Base-by-base conservation (phyloP, 2,329 filamentous ascomycete genomes). In the Remersonia thermophila region DNA sequence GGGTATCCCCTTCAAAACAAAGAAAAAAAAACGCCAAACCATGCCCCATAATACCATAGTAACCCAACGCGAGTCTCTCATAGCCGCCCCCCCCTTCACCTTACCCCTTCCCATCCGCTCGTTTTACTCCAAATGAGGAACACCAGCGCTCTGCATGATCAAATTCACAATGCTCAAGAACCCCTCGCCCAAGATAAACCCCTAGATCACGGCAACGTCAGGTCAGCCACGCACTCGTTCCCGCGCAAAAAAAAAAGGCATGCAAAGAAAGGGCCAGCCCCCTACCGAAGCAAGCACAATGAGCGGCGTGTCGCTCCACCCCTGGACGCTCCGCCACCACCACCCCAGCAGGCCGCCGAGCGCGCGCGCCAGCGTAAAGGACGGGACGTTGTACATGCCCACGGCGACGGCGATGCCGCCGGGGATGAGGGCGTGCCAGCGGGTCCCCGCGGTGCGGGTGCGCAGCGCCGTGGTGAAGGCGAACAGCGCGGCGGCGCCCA, bases 301-400 rank as follows among this genome's bases (percentile, higher is more conserved):
- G 36, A 96, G 71, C 0, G 78, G 80, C 4, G 87, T 87, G 50
- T 79, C 81, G 50, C 66, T 61, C 51, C 60, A 59, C 50, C 63
- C 55, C 54, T 59, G 53, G 56, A 60, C 52, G 55, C 62, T 62
- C 36, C 65, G 67, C 86, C 86, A 95, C 60, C 82, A 91, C 69
- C 82, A 86, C 44, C 75, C 78, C 18, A 71, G 48, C 7, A 75
- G 32, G 0, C 91, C 91, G 3, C 91, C 91, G 8, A 84, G 74
- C 0, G 85, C 83, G 43, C 91, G 68, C 1, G 91, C 87, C 27
- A 98, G 65, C 0, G 91, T 98, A 54, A 98, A 98, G 0, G 85
- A 93, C 0, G 91, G 91, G 1, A 89, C 85, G 51, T 96, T 98
- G 61, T 96, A 98, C 77, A 98, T 98, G 33, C 91, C 81, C 80